Evolutionary conservation across 2,329 filamentous ascomycete species (phyloP).

Genomic region (Penicillium sp.): DNA sequence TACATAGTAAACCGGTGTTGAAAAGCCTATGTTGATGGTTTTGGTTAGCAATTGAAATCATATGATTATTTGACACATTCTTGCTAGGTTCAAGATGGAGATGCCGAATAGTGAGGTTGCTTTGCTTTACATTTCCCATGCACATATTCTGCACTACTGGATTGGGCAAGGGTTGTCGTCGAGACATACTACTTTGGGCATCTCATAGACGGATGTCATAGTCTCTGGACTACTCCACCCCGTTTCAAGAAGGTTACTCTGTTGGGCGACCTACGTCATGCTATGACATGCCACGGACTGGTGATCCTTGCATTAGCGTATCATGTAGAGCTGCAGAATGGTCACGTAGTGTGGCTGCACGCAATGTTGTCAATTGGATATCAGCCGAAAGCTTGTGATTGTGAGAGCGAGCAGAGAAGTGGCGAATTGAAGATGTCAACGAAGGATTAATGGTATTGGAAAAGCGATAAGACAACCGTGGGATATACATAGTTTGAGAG

Average conservation of each 20-base stretch:
- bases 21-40: not conserved
- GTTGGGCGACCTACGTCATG: constrained; percentile 2
- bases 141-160: not conserved
- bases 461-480: not conserved
- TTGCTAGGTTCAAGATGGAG: constrained; percentile 1
- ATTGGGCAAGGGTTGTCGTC: not conserved
- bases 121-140: not conserved
- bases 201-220: not conserved
- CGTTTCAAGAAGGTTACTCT: not conserved
- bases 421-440: not conserved
- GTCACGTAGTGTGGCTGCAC: not conserved
- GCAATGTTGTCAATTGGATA: not conserved
- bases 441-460: not conserved
- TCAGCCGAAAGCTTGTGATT: not conserved
- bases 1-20: too few species aligned
- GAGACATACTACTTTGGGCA: not conserved
- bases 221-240: not conserved
- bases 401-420: not conserved
- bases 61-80: not conserved
- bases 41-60: not conserved
- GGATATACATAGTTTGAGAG: not conserved
- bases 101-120: not conserved
- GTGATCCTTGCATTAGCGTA: constrained; percentile 12
- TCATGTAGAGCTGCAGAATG: constrained; percentile 1
- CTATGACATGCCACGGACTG: constrained; percentile 6